Base-by-base conservation (phyloP, 2,329 filamentous ascomycete genomes). In the Juglanconis oblonga region DNA sequence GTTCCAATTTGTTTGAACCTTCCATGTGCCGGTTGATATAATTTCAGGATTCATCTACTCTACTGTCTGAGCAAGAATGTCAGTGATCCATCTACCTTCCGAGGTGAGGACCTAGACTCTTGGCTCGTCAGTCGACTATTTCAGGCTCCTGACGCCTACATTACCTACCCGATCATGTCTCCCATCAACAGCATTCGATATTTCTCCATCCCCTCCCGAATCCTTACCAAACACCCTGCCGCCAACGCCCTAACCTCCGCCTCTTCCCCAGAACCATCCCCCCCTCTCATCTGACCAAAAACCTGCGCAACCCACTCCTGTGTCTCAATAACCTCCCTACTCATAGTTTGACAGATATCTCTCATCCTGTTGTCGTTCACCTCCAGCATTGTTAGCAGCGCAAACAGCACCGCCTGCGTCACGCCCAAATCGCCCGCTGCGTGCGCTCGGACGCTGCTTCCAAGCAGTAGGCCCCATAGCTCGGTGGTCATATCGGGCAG, bases 401-500 rank as follows among this genome's bases (percentile, higher is more conserved):
- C 86, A 60, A 96, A 90, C 1, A 98, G 77, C 59, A 96, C 79
- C 0, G 91, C 89, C 52, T 89, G 86, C 24, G 91, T 80, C 1
- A 97, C 83, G 0, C 79, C 76, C 1, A 88, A 73, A 64, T 95
- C 89, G 1, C 82, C 83, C 33, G 81, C 79, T 44, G 81, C 79
- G 50, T 80, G 75, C 48, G 79, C 85, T 6, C 89, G 82, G 2
- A 97, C 79, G 2, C 83, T 79, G 35, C 72, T 70, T 42, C 69
- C 67, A 0, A 97, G 84, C 3, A 98, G 77, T n/a, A 99, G 76
- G 50, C 89, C 84, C 85, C 93, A 93, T 17, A 96, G 84, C 73
- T 97, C 92, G 9, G 86, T 79, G 1, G 92, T 97, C 79, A 97
- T 87, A 58, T 91, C 86, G 1, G 89, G 86, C 0, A 98, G 81